phyloP scores from a whole-genome alignment of 805 yeast species.

The Cyberlindnera suaveolens region DNA sequence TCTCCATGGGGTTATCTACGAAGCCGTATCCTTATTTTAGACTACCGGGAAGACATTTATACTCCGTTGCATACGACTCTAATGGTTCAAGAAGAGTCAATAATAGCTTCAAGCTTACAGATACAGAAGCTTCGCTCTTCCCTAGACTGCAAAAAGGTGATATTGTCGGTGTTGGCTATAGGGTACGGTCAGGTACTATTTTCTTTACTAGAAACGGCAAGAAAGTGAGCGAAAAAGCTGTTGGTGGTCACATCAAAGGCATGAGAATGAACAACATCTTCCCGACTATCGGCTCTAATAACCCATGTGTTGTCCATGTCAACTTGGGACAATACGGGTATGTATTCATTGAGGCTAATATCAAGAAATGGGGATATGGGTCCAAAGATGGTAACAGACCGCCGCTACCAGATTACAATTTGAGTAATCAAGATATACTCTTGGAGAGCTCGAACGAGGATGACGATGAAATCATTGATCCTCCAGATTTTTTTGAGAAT shows the following conservation, averaged over 20 bases:
- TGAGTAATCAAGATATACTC: slow-evolving; percentile 70
- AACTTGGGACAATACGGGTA: slow-evolving; percentile 74
- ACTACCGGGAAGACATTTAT: slow-evolving; percentile 66
- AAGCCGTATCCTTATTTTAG: slow-evolving; percentile 72
- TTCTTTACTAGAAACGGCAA: slow-evolving; percentile 95
- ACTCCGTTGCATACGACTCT: slow-evolving; percentile 68
- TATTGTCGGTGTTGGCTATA: slow-evolving; percentile 87
- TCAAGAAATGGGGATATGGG: slow-evolving; percentile 80
- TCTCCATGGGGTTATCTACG: slow-evolving; percentile 63
- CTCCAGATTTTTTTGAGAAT: slow-evolving; percentile 24
- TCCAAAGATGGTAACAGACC: slow-evolving; percentile 81
- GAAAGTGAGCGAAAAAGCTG: slow-evolving; percentile 37
- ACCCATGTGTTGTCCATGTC: slow-evolving; percentile 37
- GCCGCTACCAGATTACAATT: slow-evolving; percentile 91
- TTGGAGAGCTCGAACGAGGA: slow-evolving; percentile 48
- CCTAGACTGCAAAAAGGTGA: slow-evolving; percentile 68
- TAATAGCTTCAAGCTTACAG: slow-evolving; percentile 41
- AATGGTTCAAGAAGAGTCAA: slow-evolving; percentile 65
- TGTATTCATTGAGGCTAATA: slow-evolving; percentile 79
- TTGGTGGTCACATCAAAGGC: slow-evolving; percentile 22
- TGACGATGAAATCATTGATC: slow-evolving; percentile 18
- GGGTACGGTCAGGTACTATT: slow-evolving; percentile 73
- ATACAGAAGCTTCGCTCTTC: slow-evolving; percentile 25
- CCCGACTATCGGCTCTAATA: slow-evolving; percentile 33
- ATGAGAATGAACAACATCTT: slow-evolving; percentile 66